Conservation (phyloP, 306 rosid species). For the Sphenostylis stenocarpa region DNA sequence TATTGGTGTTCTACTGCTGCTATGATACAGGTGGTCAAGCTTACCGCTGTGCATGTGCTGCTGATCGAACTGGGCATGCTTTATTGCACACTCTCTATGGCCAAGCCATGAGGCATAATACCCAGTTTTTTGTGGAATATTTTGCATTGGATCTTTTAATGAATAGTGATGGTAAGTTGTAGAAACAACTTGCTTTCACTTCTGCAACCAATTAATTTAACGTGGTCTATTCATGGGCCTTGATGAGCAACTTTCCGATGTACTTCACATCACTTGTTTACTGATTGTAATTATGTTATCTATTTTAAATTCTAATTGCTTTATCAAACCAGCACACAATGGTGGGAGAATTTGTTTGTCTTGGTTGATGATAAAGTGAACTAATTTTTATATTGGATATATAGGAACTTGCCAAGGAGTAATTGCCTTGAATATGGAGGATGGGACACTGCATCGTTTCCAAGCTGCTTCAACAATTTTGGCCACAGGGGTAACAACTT, state of each 20-base stretch:
- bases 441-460: constrained; percentile 90
- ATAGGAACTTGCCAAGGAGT: constrained; percentile 91
- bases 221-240: background rate
- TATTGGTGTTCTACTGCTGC: constrained; percentile 29
- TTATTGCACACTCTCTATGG: constrained; percentile 86
- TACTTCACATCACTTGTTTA: background rate
- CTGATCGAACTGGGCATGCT: constrained; percentile 96
- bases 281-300: constrained; percentile 43
- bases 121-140: constrained; percentile 88
- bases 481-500: constrained; percentile 78
- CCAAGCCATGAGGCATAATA: constrained; percentile 89
- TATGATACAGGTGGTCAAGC: constrained; percentile 81
- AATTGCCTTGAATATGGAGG: constrained; percentile 83
- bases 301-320: background rate
- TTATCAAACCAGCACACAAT: background rate
- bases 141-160: constrained; percentile 84
- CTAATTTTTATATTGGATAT: constrained; percentile 30
- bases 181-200: background rate
- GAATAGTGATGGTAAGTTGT: constrained; percentile 74
- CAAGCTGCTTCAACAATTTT: constrained; percentile 76
- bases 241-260: background rate
- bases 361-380: background rate
- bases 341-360: background rate
- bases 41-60: constrained; percentile 95
- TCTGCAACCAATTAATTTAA: constrained; percentile 1